Conservation (phyloP, 371 early-diverging fungal species). For the Thermomucor indicae-seudaticae region DNA sequence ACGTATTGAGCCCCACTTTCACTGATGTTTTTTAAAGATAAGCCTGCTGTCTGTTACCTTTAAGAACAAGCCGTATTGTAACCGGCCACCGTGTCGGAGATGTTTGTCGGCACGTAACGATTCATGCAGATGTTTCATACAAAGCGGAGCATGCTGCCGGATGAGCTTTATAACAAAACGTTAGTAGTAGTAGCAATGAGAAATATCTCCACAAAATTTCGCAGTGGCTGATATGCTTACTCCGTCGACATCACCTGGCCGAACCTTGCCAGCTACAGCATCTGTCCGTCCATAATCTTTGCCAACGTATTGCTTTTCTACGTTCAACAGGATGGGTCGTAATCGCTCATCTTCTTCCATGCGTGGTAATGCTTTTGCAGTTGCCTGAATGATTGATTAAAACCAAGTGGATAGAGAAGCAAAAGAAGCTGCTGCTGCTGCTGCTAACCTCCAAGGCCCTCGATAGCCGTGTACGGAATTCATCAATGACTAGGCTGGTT, state of each 20-base stretch:
- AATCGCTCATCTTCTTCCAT: conserved; percentile 95
- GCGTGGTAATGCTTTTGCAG: conserved; percentile 74
- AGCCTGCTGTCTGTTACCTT: conserved; percentile 46
- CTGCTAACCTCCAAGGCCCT: conserved; percentile 56
- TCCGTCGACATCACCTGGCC: conserved; percentile 61
- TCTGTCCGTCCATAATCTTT: conserved; percentile 48
- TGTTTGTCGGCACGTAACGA: conserved; percentile 74
- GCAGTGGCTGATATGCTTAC: conserved; percentile 23
- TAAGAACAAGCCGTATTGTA: conserved; percentile 92
- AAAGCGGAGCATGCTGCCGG: conserved; percentile 80
- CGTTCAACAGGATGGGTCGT: conserved; percentile 79
- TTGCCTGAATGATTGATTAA: no score
- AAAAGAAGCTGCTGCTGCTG: no score
- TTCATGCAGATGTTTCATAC: conserved; percentile 84
- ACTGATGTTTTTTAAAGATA: not conserved
- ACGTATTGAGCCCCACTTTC: not conserved
- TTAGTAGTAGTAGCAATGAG: not conserved
- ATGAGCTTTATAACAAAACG: conserved; percentile 48
- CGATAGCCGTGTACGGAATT: conserved; percentile 65
- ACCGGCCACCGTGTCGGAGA: conserved; percentile 84
- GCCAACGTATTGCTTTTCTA: conserved; percentile 81
- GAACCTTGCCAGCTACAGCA: conserved; percentile 49
- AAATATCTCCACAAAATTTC: not conserved
- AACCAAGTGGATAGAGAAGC: no score
- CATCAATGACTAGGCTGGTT: conserved; percentile 69